Base-by-base conservation (phyloP, 768 basidiomycete species). In the Leccinum disarticulatum region DNA sequence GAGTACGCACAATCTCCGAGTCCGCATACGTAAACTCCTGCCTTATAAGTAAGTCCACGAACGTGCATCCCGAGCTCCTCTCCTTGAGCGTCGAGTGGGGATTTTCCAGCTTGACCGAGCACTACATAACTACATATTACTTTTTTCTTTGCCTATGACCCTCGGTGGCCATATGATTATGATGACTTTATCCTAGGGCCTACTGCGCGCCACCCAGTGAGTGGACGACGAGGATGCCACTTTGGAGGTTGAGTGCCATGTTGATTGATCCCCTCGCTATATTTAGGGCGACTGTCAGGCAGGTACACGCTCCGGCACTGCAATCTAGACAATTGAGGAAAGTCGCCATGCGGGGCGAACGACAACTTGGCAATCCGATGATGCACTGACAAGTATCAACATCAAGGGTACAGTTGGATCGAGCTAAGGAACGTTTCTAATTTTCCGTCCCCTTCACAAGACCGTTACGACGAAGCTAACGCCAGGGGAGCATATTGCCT, bases 51-150 rank as follows among this genome's bases (percentile, higher is more conserved):
- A 22, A 22, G 33, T 28, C 15, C 49, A 70, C 68, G 64, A 68
- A 69, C 64, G 68, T 69, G 68, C 68, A 58, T 57, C 50, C 22
- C 27, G 25, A 31, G 22, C 22, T 22, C 22, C 22, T 22, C 22
- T 22, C 22, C 22, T 22, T 22, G 22, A 22, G 30, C 25, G n/a
- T 25, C 15, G 35, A 36, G 11, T 30, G 48, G 54, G 25, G n/a
- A 22, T n/a, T 43, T 43, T 43, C 7, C 17, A 25, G 25, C 15
- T 55, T 11, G 13, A 38, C 19, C 17, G 15, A 31, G 38, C 7
- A 25, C 30, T 5, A 15, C 35, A 35, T 35, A 14, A 33, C 31
- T 33, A 33, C 11, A 33, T 33, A 1, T 35, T 35, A 30, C 8
- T 35, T n/a, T 13, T 35, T n/a, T 13, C 31, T 33, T 27, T 33